A percentile compares a stretch with the other conserved stretches of the same genome.
phyloP scores from a whole-genome alignment of 306 rosid species.

The Nissolia schottii region DNA sequence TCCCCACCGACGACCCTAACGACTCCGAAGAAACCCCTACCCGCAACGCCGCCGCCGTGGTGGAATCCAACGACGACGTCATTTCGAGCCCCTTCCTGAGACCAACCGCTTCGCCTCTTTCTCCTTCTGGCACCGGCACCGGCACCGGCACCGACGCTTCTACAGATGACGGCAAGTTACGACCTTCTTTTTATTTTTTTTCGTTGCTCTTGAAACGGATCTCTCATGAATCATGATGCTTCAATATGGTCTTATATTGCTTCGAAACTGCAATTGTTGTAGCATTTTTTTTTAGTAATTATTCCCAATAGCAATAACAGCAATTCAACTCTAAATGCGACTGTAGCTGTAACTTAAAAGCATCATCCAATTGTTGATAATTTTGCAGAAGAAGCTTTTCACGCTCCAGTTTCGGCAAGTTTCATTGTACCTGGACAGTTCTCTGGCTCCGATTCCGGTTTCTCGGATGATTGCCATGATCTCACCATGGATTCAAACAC shows the following conservation, averaged over 20 bases:
- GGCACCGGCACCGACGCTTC: neutral
- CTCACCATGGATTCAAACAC: constrained; percentile 56
- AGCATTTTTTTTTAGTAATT: neutral
- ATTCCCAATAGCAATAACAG: neutral
- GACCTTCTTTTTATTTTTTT: neutral
- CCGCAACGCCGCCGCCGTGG: neutral
- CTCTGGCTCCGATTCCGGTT: constrained; percentile 45
- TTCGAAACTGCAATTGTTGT: too few relatives aligned
- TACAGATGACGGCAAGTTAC: constrained; percentile 24
- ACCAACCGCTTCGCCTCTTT: constrained; percentile 8
- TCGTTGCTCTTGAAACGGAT: neutral
- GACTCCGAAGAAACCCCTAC: neutral
- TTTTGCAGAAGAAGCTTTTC: constrained; percentile 54
- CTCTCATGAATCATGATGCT: neutral
- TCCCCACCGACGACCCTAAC: neutral
- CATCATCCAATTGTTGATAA: neutral
- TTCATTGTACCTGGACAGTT: constrained; percentile 57
- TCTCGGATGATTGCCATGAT: neutral
- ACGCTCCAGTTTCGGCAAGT: constrained; percentile 60
- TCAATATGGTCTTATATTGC: too few relatives aligned
- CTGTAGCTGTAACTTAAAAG: neutral
- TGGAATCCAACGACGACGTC: neutral
- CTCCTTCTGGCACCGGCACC: constrained; percentile 1
- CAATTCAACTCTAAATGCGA: neutral
- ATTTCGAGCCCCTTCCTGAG: neutral